phyloP scores from a whole-genome alignment of 805 yeast species.

The Hanseniaspora lindneri region DNA sequence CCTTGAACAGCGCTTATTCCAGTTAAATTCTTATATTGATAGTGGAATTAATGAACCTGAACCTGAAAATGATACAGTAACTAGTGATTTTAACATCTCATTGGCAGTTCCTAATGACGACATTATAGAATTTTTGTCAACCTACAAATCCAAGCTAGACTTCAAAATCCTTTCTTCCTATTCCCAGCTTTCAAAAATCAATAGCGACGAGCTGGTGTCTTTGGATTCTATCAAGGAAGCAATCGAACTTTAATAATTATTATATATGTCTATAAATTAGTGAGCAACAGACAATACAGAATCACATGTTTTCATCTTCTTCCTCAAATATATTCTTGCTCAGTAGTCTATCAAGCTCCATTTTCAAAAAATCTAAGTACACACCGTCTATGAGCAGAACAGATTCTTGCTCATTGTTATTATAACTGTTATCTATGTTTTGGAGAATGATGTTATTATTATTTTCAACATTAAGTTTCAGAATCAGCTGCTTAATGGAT shows the following conservation, averaged over 20 bases:
- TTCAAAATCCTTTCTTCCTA: background rate
- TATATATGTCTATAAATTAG: too few species aligned
- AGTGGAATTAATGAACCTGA: background rate
- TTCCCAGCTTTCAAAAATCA: background rate
- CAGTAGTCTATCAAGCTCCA: constrained; percentile 60
- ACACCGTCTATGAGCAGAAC: constrained; percentile 58
- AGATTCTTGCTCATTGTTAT: constrained; percentile 14
- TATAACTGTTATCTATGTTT: constrained; percentile 84
- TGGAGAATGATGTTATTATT: constrained; percentile 57
- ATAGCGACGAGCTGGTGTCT: background rate
- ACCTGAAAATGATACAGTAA: background rate
- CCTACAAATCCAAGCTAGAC: background rate
- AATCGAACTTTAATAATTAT: background rate
- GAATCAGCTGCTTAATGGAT: constrained; percentile 73
- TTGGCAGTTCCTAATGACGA: background rate
- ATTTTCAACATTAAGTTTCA: constrained; percentile 63
- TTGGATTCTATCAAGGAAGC: background rate
- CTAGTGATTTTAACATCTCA: background rate
- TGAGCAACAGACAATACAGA: too few species aligned
- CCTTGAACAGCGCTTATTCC: background rate
- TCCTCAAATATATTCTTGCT: constrained; percentile 82
- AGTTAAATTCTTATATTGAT: background rate
- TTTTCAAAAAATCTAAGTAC: constrained; percentile 63
- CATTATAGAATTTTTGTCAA: background rate
- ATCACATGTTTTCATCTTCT: constrained; percentile 34